Percentiles rank a stretch among this genome's conserved stretches.
Conservation (phyloP, 148 eudicot species). For the Talinum fruticosum region DNA sequence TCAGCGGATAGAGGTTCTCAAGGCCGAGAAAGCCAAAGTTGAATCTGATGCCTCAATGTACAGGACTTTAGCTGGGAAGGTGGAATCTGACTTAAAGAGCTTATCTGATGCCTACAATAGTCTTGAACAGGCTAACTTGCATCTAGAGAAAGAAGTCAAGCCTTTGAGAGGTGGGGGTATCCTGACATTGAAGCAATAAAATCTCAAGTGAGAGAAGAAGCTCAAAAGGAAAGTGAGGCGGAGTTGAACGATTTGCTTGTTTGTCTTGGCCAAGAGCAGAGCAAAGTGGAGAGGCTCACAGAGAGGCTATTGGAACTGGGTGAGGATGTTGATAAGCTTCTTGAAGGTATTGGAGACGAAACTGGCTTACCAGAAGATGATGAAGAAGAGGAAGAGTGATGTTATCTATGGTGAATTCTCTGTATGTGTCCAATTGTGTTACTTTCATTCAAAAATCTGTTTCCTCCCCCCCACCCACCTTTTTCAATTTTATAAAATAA, state of each 20-base stretch:
- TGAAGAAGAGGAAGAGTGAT: constrained; percentile 30
- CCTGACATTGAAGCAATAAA: constrained; percentile 67
- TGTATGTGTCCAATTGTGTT: neutral
- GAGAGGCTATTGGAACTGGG: constrained; percentile 67
- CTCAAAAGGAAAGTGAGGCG: constrained; percentile 82
- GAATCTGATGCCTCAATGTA: constrained; percentile 63
- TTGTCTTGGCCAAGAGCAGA: constrained; percentile 97
- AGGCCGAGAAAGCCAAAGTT: constrained; percentile 56
- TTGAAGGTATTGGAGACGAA: constrained; percentile 90
- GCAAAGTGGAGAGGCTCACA: constrained; percentile 77
- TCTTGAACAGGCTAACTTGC: constrained; percentile 72
- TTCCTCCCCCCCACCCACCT: no score
- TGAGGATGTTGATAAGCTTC: constrained; percentile 76
- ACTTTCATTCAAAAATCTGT: neutral
- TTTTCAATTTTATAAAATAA: neutral
- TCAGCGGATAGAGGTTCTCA: constrained; percentile 58
- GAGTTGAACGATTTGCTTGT: constrained; percentile 83
- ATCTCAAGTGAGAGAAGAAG: constrained; percentile 83
- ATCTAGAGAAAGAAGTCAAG: constrained; percentile 58
- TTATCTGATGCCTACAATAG: constrained; percentile 94
- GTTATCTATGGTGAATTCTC: neutral
- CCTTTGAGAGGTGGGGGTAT: constrained; percentile 53
- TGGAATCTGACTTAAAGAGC: constrained; percentile 86
- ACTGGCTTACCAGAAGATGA: constrained; percentile 52
- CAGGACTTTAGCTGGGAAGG: constrained; percentile 51